Evolutionary conservation across 192 early-diverging fungal species (phyloP).

Genomic region (Coemansia erecta): DNA sequence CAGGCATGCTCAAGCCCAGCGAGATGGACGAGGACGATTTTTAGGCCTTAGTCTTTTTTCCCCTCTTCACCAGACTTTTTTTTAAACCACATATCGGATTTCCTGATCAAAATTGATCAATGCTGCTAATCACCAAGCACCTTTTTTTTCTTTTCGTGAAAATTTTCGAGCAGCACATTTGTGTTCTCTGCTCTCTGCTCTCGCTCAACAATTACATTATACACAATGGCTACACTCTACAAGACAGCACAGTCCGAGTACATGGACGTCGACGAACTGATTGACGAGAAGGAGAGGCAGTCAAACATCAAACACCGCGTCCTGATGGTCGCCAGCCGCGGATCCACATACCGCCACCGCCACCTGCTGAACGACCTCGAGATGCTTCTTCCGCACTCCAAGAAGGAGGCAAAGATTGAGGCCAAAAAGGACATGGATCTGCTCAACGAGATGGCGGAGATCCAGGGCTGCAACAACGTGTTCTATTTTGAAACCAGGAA

Average conservation of each 20-base stretch:
- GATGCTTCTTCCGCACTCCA: conserved; percentile 86
- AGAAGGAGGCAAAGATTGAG: conserved; percentile 95
- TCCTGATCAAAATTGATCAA: neutral
- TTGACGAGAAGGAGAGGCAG: conserved; percentile 54
- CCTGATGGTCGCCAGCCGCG: conserved; percentile 83
- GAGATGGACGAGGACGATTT: conserved; percentile 61
- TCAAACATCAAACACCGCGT: conserved; percentile 88
- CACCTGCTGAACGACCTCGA: conserved; percentile 90
- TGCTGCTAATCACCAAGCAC: neutral
- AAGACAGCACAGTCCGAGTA: conserved; percentile 46
- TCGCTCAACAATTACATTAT: neutral
- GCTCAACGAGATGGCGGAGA: conserved; percentile 93
- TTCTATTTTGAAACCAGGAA: conserved; percentile 95
- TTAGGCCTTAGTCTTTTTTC: neutral
- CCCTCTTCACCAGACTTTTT: neutral
- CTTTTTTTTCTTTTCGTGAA: conserved; percentile 13
- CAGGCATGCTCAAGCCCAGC: conserved; percentile 96
- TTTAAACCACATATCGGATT: neutral
- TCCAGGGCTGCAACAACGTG: conserved; percentile 98
- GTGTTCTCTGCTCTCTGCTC: conserved; percentile 10
- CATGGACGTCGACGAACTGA: conserved; percentile 38
- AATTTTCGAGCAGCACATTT: conserved; percentile 14
- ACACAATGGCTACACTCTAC: conserved; percentile 42
- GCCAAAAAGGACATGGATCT: conserved; percentile 82
- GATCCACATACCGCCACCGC: conserved; percentile 80